A percentile compares a stretch with the other conserved stretches of the same genome.
Evolutionary conservation across 2,329 filamentous ascomycete species (phyloP).

Genomic region (Cladophialophora chaetospira): DNA sequence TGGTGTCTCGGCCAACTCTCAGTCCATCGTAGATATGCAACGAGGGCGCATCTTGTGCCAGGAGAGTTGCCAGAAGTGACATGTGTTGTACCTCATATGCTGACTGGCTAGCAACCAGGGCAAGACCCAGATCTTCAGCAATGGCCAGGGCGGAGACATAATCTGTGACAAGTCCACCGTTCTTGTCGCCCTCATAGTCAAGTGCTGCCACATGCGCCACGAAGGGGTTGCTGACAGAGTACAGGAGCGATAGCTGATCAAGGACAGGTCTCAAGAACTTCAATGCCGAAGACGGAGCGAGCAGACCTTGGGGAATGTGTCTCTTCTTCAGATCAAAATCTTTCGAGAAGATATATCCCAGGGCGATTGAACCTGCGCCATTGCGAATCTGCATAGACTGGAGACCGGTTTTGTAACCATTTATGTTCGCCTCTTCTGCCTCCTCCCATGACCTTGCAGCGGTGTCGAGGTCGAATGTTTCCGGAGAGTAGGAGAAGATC

Average conservation of each 20-base stretch:
- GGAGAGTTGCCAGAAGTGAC: constrained; percentile 80
- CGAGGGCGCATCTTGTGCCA: constrained; percentile 77
- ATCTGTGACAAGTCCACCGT: constrained; percentile 77
- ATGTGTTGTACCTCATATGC: constrained; percentile 95
- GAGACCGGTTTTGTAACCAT: constrained; percentile 77
- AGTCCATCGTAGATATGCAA: constrained; percentile 89
- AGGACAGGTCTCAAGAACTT: constrained; percentile 78
- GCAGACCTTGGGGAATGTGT: constrained; percentile 84
- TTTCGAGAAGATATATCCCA: constrained; percentile 96
- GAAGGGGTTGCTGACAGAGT: constrained; percentile 88
- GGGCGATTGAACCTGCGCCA: constrained; percentile 85
- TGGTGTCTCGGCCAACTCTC: constrained; percentile 77
- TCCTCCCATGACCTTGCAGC: constrained; percentile 77
- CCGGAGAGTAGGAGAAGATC: constrained; percentile 94
- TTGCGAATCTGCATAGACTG: constrained; percentile 81
- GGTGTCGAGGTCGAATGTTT: constrained; percentile 86
- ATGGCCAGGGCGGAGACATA: constrained; percentile 78
- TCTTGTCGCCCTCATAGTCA: constrained; percentile 71
- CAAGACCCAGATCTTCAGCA: constrained; percentile 87
- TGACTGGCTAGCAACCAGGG: constrained; percentile 80
- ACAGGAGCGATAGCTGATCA: constrained; percentile 88
- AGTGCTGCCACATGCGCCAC: constrained; percentile 89
- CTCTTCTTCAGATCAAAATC: constrained; percentile 93
- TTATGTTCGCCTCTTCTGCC: constrained; percentile 72
- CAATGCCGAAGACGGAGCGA: constrained; percentile 82